Conservation (phyloP, 179 eudicot genomes). For the Kewa caespitosa region DNA sequence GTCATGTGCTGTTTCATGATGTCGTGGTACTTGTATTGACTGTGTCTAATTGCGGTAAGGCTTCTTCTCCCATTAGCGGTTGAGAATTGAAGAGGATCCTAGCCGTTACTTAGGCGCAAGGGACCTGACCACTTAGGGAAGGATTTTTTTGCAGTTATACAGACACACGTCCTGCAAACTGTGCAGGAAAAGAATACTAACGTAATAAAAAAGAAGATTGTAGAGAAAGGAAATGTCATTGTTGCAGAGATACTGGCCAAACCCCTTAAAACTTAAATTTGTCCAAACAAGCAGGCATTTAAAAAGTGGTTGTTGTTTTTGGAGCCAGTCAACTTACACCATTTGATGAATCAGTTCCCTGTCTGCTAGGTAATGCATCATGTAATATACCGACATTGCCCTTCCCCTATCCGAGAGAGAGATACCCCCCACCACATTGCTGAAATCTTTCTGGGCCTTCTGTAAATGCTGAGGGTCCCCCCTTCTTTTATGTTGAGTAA, state of each 20-base stretch:
- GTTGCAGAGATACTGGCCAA: conserved; percentile 44
- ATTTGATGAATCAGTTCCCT: conserved; percentile 34
- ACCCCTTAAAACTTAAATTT: conserved; percentile 19
- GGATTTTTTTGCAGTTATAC: background rate
- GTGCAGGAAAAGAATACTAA: conserved; percentile 4
- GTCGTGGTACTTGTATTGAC: no score
- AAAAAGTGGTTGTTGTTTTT: conserved; percentile 34
- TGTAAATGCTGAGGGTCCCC: background rate
- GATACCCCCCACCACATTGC: conserved; percentile 10
- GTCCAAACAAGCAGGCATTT: conserved; percentile 29
- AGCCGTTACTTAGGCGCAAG: background rate
- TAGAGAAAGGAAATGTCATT: conserved; percentile 35
- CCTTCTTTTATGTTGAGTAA: background rate
- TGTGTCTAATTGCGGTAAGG: no score
- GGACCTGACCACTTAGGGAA: background rate
- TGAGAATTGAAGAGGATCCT: conserved; percentile 5
- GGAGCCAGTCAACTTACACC: conserved; percentile 41
- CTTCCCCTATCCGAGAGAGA: conserved; percentile 10
- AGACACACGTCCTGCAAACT: background rate
- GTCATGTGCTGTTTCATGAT: no score
- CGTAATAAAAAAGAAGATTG: background rate
- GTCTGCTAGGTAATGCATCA: conserved; percentile 31
- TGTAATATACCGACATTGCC: conserved; percentile 7
- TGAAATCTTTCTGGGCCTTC: background rate
- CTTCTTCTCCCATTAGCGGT: background rate